Percentiles rank a stretch among this genome's conserved stretches.
Evolutionary conservation across 2,329 filamentous ascomycete species (phyloP).

Genomic region (Lecanicillium sp.): DNA sequence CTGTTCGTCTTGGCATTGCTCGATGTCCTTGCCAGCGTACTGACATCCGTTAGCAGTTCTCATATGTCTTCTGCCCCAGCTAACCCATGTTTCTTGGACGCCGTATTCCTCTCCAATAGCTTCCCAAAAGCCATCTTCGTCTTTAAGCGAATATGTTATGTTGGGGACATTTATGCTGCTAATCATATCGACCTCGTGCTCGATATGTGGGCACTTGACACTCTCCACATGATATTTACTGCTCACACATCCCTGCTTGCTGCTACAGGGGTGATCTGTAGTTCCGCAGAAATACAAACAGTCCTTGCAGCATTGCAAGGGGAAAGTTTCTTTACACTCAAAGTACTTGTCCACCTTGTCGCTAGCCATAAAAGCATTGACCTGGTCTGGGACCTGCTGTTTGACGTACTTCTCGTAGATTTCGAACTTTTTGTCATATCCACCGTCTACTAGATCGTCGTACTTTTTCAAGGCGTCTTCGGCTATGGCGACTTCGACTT

Average conservation of each 20-base stretch:
- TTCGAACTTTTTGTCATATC: constrained; percentile 8
- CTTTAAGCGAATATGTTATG: too few relatives aligned
- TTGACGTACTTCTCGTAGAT: constrained; percentile 7
- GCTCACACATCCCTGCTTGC: too few relatives aligned
- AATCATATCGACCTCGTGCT: background rate
- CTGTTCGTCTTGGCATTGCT: constrained; percentile 5
- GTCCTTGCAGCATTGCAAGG: constrained; percentile 5
- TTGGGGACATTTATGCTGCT: constrained; percentile 5
- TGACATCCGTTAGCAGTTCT: constrained; percentile 9
- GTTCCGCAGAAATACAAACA: constrained; percentile 1
- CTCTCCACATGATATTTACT: background rate
- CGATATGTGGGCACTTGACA: background rate
- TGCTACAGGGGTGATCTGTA: background rate
- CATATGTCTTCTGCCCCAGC: constrained; percentile 8
- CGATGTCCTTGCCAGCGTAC: constrained; percentile 6
- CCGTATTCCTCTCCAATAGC: constrained; percentile 12
- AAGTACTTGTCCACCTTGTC: constrained; percentile 11
- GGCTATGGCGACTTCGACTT: constrained; percentile 5
- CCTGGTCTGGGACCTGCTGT: constrained; percentile 1
- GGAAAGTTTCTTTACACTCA: constrained; percentile 7
- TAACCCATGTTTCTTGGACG: constrained; percentile 5
- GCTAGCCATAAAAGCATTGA: constrained; percentile 9
- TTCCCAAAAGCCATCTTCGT: constrained; percentile 13
- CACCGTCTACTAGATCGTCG: constrained; percentile 4
- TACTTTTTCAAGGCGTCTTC: constrained; percentile 4